Base-by-base conservation (phyloP, 2,329 filamentous ascomycete species). In the Calonectria naviculata region DNA sequence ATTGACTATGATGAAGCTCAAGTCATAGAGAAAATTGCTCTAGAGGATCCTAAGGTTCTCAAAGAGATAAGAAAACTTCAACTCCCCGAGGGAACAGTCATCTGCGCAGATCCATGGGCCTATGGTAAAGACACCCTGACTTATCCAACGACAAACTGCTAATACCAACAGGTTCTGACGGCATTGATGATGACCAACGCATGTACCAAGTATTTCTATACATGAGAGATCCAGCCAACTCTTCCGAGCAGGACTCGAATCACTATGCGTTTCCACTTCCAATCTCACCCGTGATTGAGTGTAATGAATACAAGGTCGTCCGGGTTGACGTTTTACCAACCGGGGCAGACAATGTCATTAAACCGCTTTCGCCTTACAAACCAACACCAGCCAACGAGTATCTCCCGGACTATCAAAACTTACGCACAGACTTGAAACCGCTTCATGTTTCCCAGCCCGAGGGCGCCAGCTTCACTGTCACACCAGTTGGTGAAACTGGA, bases 371-470 rank as follows among this genome's bases (percentile, higher is more conserved):
- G 69, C 24, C 26, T 68, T 21, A 67, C 42, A 6, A 60, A 61
- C 46, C 26, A 49, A 29, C 46, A 10, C 49, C 70, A 9, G 72
- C 85, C 41, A 49, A 49, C 15, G 87, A 89, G 67, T 89, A 88
- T 74, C 80, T 85, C 0, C 86, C 87, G 2, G 87, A 89, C 77
- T 82, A 92, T 3, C 82, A 91, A 12, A 82, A 85, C 17, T 75
- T 85, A 19, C 83, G 90, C 15, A 82, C 85, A 49, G 89, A 89
- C 67, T 78, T 91, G 36, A 94, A 94, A 81, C 93, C 93, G 8
- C 88, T 95, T 78, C 90, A 94, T 75, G 91, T 96, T 54, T 87
- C 90, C 1, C 94, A 96, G 78, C 88, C 88, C 42, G 89, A 93
- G 31, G 93, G 93, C 0, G 88, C 92, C 0, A 92, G 90, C 0